Conservation (phyloP, 495 filamentous ascomycete species). For the Elasticomyces elasticus region DNA sequence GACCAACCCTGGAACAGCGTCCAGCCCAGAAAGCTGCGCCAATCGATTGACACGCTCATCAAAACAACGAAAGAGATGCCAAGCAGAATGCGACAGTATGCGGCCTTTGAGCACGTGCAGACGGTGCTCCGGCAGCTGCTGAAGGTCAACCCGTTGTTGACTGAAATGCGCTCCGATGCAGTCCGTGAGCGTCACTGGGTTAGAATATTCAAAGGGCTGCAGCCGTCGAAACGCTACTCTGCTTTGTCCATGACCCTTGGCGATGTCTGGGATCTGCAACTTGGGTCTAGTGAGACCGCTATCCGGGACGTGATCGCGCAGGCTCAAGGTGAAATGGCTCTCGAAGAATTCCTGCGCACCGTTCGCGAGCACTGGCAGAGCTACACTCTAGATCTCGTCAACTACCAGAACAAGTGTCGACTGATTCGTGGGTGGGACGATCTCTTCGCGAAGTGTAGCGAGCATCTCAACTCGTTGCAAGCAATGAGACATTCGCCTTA, state of each 20-base stretch:
- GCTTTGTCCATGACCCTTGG: conserved; percentile 88
- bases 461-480: conserved; percentile 93
- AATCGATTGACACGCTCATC: conserved; percentile 78
- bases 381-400: conserved; percentile 86
- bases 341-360: conserved; percentile 95
- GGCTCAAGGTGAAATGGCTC: conserved; percentile 94
- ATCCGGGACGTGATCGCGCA: conserved; percentile 89
- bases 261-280: conserved; percentile 94
- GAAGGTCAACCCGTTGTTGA: conserved; percentile 78
- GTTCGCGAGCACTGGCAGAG: conserved; percentile 95
- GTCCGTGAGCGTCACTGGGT: conserved; percentile 94
- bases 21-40: conserved; percentile 80
- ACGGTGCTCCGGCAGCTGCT: conserved; percentile 75
- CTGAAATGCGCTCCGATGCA: conserved; percentile 92
- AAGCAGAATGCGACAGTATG: conserved; percentile 96
- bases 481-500: conserved; percentile 99
- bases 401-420: conserved; percentile 94
- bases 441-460: conserved; percentile 94
- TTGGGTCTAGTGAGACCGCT: conserved; percentile 70
- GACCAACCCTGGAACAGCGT: conserved; percentile 89
- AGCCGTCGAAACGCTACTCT: conserved; percentile 81
- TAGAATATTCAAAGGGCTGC: conserved; percentile 91
- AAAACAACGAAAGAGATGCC: conserved; percentile 99
- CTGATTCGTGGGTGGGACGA: conserved; percentile 98
- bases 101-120: conserved; percentile 96